Evolutionary conservation across 148 eudicot species (phyloP), one percentile per base, ranked within the genome.

Genomic region (Camellia granthamiana): DNA sequence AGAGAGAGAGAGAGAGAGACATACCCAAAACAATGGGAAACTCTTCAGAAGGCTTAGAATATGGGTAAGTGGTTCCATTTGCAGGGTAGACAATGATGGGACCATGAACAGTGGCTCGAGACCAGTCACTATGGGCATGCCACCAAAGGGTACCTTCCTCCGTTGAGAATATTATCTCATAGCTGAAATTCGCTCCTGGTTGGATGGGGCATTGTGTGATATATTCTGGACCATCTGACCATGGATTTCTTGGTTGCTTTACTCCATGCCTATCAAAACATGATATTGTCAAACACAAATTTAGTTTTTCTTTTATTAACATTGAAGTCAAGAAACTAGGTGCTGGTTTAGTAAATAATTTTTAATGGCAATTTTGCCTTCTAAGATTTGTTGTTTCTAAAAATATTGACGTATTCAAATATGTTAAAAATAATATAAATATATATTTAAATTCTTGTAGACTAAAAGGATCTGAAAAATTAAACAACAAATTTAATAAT

Each of bases 61-160:
- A 72, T 11, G 76, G 76, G 44, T 72, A 72, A 42, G 42, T 11
- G 23, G 7, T 72, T 49, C 76, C 76, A 21, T 11, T 4, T 5
- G 15, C 2, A 23, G 76, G 76, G 59, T 52, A 12, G 15, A 72
- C 43, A 6, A 72, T 54, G 56, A 72, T 72, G 0, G 76, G 49
- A 7, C 76, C 76, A 5, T 72, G 76, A 9, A 72, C 76, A 0
- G 76, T 72, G 16, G 76, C 76, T 72, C 76, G 76, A 11, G 76
- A 3, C 76, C 76, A 72, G 56, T 72, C 76, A 23, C 74, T 71
- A 3, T 71, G 74, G 30, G 74, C 74, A 11, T 71, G 74, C 56
- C 58, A 71, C 74, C 74, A 71, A 18, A 71, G 56, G 1, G 74
- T 71, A 3, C 74, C 74, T 71, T 71, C 74, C 51, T 71, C 74